Evolutionary conservation across 2,329 filamentous ascomycete genomes (phyloP), one percentile per base, ranked within the genome.

Genomic region (Arthrobotrys megalospora): DNA sequence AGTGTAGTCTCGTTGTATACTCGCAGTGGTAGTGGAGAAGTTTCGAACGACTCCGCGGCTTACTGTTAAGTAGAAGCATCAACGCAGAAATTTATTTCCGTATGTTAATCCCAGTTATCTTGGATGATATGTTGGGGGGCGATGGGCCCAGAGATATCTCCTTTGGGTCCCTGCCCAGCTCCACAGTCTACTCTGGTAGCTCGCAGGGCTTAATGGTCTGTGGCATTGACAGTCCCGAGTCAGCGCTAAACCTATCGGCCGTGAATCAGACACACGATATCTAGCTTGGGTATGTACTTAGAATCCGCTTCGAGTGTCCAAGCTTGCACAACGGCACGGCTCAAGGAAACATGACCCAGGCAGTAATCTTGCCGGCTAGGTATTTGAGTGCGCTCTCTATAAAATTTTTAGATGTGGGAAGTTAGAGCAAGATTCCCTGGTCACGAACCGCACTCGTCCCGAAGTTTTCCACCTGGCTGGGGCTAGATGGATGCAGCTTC

Each of bases 231-330:
- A 60, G 60, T 55, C 66, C 62, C 69, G 50, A 71, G 73, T 77
- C 73, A 76, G 71, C 66, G 66, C 73, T 77, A 77, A 66, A 62
- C 0, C 12, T 58, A 47, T 77, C 73, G 73, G 73, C 73, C 73
- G 73, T 77, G 53, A 70, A 53, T 53, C 36, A 66, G 66, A 70
- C 69, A 32, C 45, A 70, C 38, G 41, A 66, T 73, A 60, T 53
- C 41, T 60, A 28, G 43, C n/a, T n/a, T n/a, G n/a, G n/a, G n/a
- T n/a, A n/a, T n/a, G 50, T 50, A 53, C 19, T 60, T 36, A 55
- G 53, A 64, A 69, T 55, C 71, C 71, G 73, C 66, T 71, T 53
- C 52, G 16, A 69, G 32, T 24, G 50, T 45, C 65, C 45, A 66
- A 55, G 70, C 63, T 64, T 41, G 55, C 64, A 76, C 64, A 53